Base-by-base conservation (phyloP, 257 asterid species). In the Cinchona pubescens region DNA sequence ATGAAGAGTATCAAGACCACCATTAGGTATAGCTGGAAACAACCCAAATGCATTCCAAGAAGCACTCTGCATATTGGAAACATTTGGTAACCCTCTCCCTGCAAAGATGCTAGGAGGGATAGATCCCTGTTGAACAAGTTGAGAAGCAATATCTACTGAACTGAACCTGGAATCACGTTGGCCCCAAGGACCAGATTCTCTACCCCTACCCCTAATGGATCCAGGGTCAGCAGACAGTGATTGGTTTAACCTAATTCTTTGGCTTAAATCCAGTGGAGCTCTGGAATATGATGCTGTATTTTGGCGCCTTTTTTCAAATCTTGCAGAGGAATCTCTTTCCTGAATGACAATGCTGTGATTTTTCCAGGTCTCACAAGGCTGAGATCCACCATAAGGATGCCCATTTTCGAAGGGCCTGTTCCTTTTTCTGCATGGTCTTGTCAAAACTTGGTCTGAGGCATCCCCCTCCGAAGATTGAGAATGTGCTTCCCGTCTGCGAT, bases 1-100 rank as follows among this genome's bases (percentile, higher is more conserved):
- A 71, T 87, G 96, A 79, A 94, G 87, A 72, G 96, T 25, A 77
- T 94, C 97, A 16, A 92, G 85, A 55, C 96, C 89, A 37, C 94
- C 94, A 88, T 85, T 91, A 42, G 92, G 92, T 70, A 95, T 67
- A 75, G 92, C 93, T 67, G 96, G 96, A 79, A 90, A 84, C 86
- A 95, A 73, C 75, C 97, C 98, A 87, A 83, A 94, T 74, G 92
- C 83, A 86, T 83, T 82, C 96, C 98, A 92, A 69, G 96, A 79
- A 56, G 90, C 65, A 76, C 76, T 75, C 51, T 77, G 97, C 72
- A 88, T 79, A 81, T 79, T 81, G 69, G 96, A 69, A 80, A 86
- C 84, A 79, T 79, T 87, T 60, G 92, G 85, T 71, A 91, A 34
- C 75, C 93, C 97, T 85, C 94, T 91, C 67, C 95, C 97, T 60